These are phyloP conservation scores for Bryopsis sp. DNA, from an alignment of 139 green algal genomes.

Conservation along the genomic window DNA sequence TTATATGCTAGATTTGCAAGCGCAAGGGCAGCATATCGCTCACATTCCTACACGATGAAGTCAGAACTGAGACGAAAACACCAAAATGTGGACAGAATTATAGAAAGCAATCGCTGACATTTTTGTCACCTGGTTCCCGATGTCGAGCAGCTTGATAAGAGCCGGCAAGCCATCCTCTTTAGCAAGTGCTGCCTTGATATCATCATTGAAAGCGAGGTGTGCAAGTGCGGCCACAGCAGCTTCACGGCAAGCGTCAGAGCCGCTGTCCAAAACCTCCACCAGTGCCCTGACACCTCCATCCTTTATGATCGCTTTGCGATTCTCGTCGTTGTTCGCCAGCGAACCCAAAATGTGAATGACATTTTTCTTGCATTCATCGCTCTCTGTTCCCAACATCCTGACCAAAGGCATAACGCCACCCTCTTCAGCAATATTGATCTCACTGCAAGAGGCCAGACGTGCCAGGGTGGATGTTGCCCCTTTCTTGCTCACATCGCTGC, in stretches of 20 bases:
- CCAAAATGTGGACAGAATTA: too few species aligned
- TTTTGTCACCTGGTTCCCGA: constrained; percentile 4
- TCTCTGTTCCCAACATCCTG: constrained; percentile 16
- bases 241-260: constrained; percentile 11
- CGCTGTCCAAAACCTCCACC: constrained; percentile 19
- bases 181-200: constrained; percentile 15
- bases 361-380: constrained; percentile 22
- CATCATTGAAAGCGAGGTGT: constrained; percentile 19
- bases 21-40: constrained; percentile 13
- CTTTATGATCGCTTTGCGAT: constrained; percentile 20
- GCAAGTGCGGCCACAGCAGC: constrained; percentile 19
- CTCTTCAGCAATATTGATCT: constrained; percentile 20
- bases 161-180: constrained; percentile 9
- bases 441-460: constrained; percentile 13
- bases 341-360: constrained; percentile 20
- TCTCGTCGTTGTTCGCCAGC: constrained; percentile 23
- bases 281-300: constrained; percentile 18
- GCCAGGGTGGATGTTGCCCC: constrained; percentile 16
- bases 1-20: constrained; percentile 20
- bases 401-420: constrained; percentile 11
- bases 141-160: constrained; percentile 4
- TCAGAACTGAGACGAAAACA: too few species aligned
- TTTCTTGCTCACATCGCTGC: constrained; percentile 15
- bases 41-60: too few species aligned
- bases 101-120: too few species aligned